These are phyloP conservation scores for Heracleum sosnowskyi DNA, from an alignment of 129 eudicot genomes.

Conservation along the genomic window DNA sequence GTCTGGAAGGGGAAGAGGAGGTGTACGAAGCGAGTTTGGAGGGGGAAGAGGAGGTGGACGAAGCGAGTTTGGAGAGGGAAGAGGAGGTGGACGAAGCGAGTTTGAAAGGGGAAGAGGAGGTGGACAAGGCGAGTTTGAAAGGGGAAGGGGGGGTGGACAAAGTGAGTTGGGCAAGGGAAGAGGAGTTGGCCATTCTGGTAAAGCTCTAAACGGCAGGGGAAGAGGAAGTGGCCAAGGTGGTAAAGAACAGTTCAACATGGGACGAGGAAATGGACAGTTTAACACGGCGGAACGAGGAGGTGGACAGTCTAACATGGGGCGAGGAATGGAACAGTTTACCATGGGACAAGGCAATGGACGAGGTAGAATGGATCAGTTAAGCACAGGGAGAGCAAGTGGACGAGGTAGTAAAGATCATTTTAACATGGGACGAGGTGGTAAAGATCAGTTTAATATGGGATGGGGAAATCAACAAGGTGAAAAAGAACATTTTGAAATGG, in stretches of 20 bases:
- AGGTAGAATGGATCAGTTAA: too few relatives aligned
- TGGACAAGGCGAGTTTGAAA: background rate
- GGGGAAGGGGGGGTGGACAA: constrained; percentile 1
- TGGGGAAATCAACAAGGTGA: background rate
- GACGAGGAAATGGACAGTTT: constrained; percentile 3
- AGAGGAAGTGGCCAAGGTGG: constrained; percentile 16
- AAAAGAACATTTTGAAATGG: background rate
- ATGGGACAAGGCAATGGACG: constrained; percentile 1
- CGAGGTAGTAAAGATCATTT: constrained; percentile 8
- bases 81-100: background rate
- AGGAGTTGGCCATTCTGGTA: background rate
- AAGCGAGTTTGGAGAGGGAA: background rate
- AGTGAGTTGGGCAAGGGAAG: background rate
- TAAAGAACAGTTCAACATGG: background rate
- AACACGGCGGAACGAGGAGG: constrained; percentile 9
- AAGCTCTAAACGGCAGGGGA: constrained; percentile 1
- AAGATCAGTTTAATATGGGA: constrained; percentile 17
- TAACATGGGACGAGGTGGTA: background rate
- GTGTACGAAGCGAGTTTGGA: background rate
- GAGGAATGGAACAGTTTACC: background rate
- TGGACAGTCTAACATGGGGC: constrained; percentile 3
- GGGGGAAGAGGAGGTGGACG: constrained; percentile 2
- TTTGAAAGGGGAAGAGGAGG: constrained; percentile 4
- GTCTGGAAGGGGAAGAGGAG: constrained; percentile 2
- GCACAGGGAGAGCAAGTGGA: constrained; percentile 18